Evolutionary conservation across 768 basidiomycete genomes (phyloP), one percentile per base, ranked within the genome.

Genomic region (button mushroom (Agaricus bisporus)): DNA sequence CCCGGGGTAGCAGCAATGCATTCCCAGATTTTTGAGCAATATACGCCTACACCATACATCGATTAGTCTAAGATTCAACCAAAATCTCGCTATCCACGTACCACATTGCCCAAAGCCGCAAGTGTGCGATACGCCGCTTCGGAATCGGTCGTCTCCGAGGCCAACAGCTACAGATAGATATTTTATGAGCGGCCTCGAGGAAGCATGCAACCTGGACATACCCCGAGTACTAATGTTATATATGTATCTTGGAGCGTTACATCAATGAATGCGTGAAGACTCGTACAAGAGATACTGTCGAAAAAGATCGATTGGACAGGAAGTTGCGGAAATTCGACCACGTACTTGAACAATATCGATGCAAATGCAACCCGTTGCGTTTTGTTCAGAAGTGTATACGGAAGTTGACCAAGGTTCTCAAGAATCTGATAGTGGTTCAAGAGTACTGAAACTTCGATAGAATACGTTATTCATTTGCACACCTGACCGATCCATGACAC

Each of bases 261-360:
- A 22, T 73, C 67, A 12, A 83, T 64, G 10, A 73, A 68, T 29
- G 70, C 65, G 37, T 68, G 71, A 41, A 86, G 63, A 18, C 69
- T 66, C 35, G 83, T 64, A 59, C 86, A 88, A 2, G 88, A 90
- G 53, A 86, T 68, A 63, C 88, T 90, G 53, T n/a, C 43, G 53
- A 49, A 42, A 29, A 32, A n/a, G 45, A n/a, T 52, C 15, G 61
- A 54, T 25, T 48, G 28, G 11, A 32, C 25, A 56, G 25, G 41
- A 15, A 7, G 26, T 25, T n/a, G 8, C 12, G n/a, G 14, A 12
- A 32, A 43, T 5, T 17, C 20, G 43, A 25, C 29, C 15, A 76
- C 88, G 61, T 60, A 98, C 95, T 98, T 98, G 71, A 98, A 85
- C 29, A 90, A 68, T 35, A 94, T 70, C 0, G 94, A 95, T 4